phyloP scores from a whole-genome alignment of 331 rosid genomes.

The Erythrophleum ivorense region DNA sequence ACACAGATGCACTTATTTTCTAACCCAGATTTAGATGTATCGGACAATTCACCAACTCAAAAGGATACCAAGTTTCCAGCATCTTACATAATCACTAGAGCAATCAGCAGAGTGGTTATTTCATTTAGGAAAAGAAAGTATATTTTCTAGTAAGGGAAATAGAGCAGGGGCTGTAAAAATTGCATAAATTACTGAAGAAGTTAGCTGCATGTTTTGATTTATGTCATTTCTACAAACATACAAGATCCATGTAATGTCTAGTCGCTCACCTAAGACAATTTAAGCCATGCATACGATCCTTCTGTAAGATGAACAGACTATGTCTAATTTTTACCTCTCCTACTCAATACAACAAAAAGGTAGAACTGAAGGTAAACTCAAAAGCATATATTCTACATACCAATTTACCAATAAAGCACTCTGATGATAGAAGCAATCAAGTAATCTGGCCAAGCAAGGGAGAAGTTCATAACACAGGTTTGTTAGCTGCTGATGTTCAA shows the following conservation, averaged over 20 bases:
- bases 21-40: neutral
- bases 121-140: neutral
- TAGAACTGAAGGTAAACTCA: neutral
- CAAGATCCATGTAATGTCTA: neutral
- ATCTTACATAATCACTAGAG: neutral
- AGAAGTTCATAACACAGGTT: neutral
- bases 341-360: neutral
- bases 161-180: neutral
- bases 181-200: no score
- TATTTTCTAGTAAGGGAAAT: neutral
- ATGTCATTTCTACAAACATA: no score
- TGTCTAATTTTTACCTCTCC: neutral
- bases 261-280: neutral
- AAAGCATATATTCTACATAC: slow-evolving; percentile 1
- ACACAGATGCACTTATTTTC: neutral
- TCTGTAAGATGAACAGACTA: neutral
- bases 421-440: neutral
- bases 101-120: neutral
- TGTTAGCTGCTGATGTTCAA: neutral
- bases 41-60: neutral
- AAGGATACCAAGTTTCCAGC: neutral
- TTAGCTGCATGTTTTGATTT: no score
- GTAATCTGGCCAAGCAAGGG: neutral
- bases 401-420: neutral
- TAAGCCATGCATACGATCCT: neutral